Evolutionary conservation across 1,284 basidiomycete genomes (phyloP).

Genomic region (Ganoderma multipileum): DNA sequence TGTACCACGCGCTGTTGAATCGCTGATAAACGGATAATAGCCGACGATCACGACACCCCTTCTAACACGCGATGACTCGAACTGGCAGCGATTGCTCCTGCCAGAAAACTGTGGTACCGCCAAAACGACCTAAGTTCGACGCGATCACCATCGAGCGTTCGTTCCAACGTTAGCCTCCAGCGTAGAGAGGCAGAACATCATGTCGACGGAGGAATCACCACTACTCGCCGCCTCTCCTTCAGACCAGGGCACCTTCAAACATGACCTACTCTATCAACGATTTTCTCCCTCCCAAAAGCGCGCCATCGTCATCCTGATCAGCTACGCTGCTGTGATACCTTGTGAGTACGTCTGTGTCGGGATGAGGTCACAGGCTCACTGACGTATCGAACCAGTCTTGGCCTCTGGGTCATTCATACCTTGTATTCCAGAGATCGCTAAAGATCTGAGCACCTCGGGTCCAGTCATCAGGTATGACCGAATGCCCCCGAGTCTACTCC

Average conservation of each 20-base stretch:
- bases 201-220: constrained; percentile 29
- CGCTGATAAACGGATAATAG: neutral
- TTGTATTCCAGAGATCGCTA: constrained; percentile 69
- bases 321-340: constrained; percentile 57
- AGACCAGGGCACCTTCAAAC: constrained; percentile 27
- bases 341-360: constrained; percentile 43
- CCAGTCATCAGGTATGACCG: constrained; percentile 58
- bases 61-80: neutral
- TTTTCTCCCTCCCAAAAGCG: constrained; percentile 46
- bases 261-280: constrained; percentile 33
- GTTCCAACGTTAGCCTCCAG: constrained; percentile 32
- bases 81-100: too few species aligned
- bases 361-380: neutral
- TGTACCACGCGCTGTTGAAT: neutral
- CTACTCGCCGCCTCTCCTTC: constrained; percentile 19
- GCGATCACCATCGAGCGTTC: neutral
- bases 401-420: constrained; percentile 74
- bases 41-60: neutral
- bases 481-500: too few species aligned
- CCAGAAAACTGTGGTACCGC: too few species aligned
- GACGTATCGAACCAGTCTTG: constrained; percentile 56
- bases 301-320: constrained; percentile 57
- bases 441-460: constrained; percentile 62
- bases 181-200: constrained; percentile 1
- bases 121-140: neutral